A percentile compares a stretch with the other conserved stretches of the same genome.
Conservation (phyloP, 257 asterid species). For the Knoxia roxburghii region DNA sequence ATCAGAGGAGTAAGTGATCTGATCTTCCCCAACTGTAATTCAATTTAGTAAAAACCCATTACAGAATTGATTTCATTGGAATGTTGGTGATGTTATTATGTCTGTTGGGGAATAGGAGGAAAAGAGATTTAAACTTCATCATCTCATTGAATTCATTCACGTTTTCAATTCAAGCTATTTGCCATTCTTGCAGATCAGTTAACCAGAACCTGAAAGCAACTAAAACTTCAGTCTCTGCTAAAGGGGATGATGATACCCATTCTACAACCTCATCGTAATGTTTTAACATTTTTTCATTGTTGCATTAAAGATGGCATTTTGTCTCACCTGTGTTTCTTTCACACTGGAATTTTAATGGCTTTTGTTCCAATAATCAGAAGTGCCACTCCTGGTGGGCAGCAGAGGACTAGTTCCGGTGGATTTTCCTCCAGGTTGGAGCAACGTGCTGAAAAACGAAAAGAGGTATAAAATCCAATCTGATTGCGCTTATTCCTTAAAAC, state of each 20-base stretch:
- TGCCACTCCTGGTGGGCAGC: conserved; percentile 45
- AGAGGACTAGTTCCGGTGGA: conserved; percentile 37
- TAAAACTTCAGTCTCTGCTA: conserved; percentile 21
- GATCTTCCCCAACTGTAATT: neutral
- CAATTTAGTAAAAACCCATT: neutral
- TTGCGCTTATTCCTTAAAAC: neutral
- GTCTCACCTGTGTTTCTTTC: neutral
- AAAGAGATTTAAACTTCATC: neutral
- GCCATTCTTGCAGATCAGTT: conserved; percentile 35
- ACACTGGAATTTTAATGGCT: conserved; percentile 7
- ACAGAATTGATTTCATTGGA: neutral
- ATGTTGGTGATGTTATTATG: neutral
- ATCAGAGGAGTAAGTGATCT: conserved; percentile 45
- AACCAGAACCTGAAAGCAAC: conserved; percentile 31
- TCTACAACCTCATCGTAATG: conserved; percentile 75
- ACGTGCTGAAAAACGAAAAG: conserved; percentile 77
- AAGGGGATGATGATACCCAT: conserved; percentile 62
- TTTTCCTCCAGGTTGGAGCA: conserved; percentile 70
- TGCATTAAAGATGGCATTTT: neutral
- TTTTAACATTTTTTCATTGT: conserved; percentile 5
- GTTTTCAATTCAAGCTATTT: conserved; percentile 5
- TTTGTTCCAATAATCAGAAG: conserved; percentile 30
- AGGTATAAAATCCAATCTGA: conserved; percentile 34
- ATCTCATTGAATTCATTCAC: neutral
- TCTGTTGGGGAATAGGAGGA: neutral